phyloP scores from a whole-genome alignment of 1,284 basidiomycete genomes.

The Moesziomyces antarcticus region DNA sequence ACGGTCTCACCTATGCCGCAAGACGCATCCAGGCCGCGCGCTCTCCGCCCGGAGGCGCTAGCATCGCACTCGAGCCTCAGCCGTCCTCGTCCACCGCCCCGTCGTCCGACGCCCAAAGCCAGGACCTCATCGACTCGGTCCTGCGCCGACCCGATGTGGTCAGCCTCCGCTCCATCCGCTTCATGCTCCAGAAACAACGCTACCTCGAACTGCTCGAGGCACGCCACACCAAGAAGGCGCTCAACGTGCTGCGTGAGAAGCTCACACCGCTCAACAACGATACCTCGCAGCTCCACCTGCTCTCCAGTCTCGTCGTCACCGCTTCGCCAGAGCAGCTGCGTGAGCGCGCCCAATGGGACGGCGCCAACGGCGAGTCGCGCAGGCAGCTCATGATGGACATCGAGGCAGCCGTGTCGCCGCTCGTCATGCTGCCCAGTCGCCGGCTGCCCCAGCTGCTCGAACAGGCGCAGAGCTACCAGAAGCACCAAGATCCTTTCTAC shows the following conservation, averaged over 20 bases:
- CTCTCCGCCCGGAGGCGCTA: not conserved
- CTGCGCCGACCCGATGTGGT: constrained; percentile 45
- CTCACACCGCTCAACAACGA: constrained; percentile 74
- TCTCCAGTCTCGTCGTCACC: constrained; percentile 62
- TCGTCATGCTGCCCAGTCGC: constrained; percentile 89
- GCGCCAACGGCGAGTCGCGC: constrained; percentile 82
- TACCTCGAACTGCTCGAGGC: constrained; percentile 93
- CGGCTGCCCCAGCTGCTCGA: constrained; percentile 85
- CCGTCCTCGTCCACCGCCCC: constrained; percentile 17
- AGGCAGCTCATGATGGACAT: constrained; percentile 79
- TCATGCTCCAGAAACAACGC: constrained; percentile 91
- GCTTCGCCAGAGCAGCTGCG: constrained; percentile 78
- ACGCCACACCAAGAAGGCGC: constrained; percentile 81
- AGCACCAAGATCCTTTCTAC: constrained; percentile 61
- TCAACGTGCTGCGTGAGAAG: constrained; percentile 86
- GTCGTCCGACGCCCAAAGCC: constrained; percentile 20
- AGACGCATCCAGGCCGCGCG: constrained; percentile 36
- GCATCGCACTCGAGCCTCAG: constrained; percentile 7
- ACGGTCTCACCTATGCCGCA: constrained; percentile 56
- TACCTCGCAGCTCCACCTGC: constrained; percentile 52
- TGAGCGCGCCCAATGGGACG: constrained; percentile 87
- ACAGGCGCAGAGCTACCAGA: constrained; percentile 84
- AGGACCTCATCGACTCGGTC: constrained; percentile 47
- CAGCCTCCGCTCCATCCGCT: constrained; percentile 74
- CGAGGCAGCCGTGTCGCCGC: constrained; percentile 88